phyloP scores from a whole-genome alignment of 2,329 filamentous ascomycete species.

The Hypoxylon sp. region DNA sequence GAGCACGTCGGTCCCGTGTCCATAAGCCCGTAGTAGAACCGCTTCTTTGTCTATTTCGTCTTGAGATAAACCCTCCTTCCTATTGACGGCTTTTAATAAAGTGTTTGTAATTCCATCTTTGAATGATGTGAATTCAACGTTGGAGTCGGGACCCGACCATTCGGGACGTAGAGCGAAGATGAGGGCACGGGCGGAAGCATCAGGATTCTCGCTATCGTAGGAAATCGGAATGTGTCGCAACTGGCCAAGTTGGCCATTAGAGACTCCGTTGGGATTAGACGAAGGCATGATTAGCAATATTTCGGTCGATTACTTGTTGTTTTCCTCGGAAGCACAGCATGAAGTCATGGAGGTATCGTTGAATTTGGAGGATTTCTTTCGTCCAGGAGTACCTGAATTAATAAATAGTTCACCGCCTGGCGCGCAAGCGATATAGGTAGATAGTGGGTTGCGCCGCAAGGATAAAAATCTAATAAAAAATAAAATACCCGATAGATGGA shows the following conservation, averaged over 20 bases:
- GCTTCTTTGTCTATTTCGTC: constrained; percentile 78
- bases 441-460: constrained; percentile 32
- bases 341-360: constrained; percentile 14
- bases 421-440: constrained; percentile 21
- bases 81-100: constrained; percentile 82
- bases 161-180: constrained; percentile 85
- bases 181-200: constrained; percentile 83
- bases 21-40: constrained; percentile 92
- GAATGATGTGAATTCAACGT: constrained; percentile 89
- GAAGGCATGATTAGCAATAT: constrained; percentile 47
- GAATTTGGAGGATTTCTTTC: constrained; percentile 15
- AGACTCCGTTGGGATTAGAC: constrained; percentile 38
- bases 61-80: constrained; percentile 71
- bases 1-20: constrained; percentile 91
- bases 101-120: constrained; percentile 99
- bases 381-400: constrained; percentile 12
- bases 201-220: constrained; percentile 83
- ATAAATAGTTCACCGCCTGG: constrained; percentile 40
- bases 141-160: constrained; percentile 81
- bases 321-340: constrained; percentile 5
- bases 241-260: constrained; percentile 59
- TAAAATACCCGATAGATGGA: constrained; percentile 12
- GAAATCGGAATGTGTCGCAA: constrained; percentile 78
- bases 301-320: constrained; percentile 20
- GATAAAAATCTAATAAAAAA: constrained; percentile 18